Evolutionary conservation across 2,329 filamentous ascomycete genomes (phyloP).

Genomic region (Kalmusia sp.): DNA sequence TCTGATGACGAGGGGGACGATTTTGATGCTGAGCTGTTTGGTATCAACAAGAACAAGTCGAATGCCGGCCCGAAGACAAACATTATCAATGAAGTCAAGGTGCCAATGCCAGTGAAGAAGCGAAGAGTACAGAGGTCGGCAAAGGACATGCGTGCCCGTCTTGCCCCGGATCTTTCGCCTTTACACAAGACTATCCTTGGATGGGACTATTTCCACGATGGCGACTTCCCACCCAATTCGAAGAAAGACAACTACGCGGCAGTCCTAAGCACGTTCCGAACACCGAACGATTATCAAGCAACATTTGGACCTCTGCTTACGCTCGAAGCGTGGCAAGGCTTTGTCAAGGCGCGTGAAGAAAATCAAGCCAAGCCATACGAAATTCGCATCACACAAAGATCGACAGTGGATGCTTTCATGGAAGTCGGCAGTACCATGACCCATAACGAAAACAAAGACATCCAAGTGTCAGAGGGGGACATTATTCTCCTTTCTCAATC

Average conservation of each 20-base stretch:
- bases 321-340: slow-evolving; percentile 94
- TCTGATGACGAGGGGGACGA: slow-evolving; percentile 64
- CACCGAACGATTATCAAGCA: slow-evolving; percentile 80
- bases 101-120: slow-evolving; percentile 80
- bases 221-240: slow-evolving; percentile 78
- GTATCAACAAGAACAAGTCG: slow-evolving; percentile 58
- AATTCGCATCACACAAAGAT: slow-evolving; percentile 84
- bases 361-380: slow-evolving; percentile 80
- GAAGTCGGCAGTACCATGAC: slow-evolving; percentile 89
- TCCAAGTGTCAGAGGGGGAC: slow-evolving; percentile 81
- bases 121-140: slow-evolving; percentile 78
- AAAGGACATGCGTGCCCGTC: slow-evolving; percentile 91
- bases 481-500: slow-evolving; percentile 84
- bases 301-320: slow-evolving; percentile 91
- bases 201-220: slow-evolving; percentile 94
- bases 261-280: slow-evolving; percentile 79
- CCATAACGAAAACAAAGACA: slow-evolving; percentile 71
- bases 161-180: slow-evolving; percentile 85
- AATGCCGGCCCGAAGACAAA: slow-evolving; percentile 48
- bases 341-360: slow-evolving; percentile 90
- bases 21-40: slow-evolving; percentile 73
- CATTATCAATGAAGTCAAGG: slow-evolving; percentile 45
- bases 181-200: slow-evolving; percentile 86
- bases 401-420: slow-evolving; percentile 90
- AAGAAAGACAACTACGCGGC: slow-evolving; percentile 73